phyloP scores from a whole-genome alignment of 805 yeast species.

The Starmera dryadoides region DNA sequence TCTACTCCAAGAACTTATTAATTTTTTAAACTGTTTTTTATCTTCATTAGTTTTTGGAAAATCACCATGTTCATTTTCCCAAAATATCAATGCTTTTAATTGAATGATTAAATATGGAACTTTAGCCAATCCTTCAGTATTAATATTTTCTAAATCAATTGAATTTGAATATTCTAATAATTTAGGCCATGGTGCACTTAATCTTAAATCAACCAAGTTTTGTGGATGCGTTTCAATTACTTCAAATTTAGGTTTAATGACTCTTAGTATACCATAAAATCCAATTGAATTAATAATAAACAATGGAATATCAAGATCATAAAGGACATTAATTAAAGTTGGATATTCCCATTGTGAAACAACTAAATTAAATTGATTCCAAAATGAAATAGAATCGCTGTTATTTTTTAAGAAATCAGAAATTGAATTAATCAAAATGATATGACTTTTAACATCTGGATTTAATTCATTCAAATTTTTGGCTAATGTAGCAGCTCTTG shows the following conservation, averaged over 20 bases:
- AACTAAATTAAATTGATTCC: slow-evolving; percentile 22
- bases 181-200: slow-evolving; percentile 70
- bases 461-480: slow-evolving; percentile 49
- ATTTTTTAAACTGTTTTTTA: slow-evolving; percentile 31
- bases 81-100: slow-evolving; percentile 42
- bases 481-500: slow-evolving; percentile 32
- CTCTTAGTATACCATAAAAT: slow-evolving; percentile 53
- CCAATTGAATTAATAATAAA: slow-evolving; percentile 48
- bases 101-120: slow-evolving; percentile 65
- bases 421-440: slow-evolving; percentile 9
- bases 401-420: slow-evolving; percentile 25
- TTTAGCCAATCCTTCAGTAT: slow-evolving; percentile 41
- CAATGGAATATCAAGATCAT: slow-evolving; percentile 44
- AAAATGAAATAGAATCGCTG: slow-evolving; percentile 11
- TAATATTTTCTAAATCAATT: slow-evolving; percentile 39
- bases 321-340: slow-evolving; percentile 29
- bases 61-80: slow-evolving; percentile 24
- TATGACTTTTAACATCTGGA: slow-evolving; percentile 41
- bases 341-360: slow-evolving; percentile 32
- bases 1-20: slow-evolving; percentile 30
- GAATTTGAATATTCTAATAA: slow-evolving; percentile 41
- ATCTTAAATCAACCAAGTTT: slow-evolving; percentile 54
- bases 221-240: slow-evolving; percentile 71
- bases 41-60: slow-evolving; percentile 32
- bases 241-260: slow-evolving; percentile 49